Conservation (phyloP, 2,329 filamentous ascomycete genomes). For the Cordyceps javanica region DNA sequence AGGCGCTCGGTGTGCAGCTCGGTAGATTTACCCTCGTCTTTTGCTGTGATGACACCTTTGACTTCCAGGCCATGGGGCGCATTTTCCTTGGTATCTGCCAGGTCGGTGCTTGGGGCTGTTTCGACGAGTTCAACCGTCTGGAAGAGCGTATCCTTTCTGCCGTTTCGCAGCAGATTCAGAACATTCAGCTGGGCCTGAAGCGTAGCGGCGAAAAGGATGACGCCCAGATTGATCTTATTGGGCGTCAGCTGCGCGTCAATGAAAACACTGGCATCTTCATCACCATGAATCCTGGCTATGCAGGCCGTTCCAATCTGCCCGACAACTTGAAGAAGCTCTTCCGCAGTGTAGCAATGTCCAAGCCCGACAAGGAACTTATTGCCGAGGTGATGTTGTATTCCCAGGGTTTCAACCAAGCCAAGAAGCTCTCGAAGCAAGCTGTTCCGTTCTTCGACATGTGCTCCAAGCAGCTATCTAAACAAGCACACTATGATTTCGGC, state of each 20-base stretch:
- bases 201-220: conserved; percentile 76
- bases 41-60: conserved; percentile 98
- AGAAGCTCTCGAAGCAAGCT: conserved; percentile 86
- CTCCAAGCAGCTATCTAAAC: conserved; percentile 74
- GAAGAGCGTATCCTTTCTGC: conserved; percentile 97
- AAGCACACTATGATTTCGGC: conserved; percentile 98
- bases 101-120: conserved; percentile 98
- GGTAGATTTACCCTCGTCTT: conserved; percentile 98
- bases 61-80: conserved; percentile 98
- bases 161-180: conserved; percentile 98
- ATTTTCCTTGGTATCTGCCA: conserved; percentile 99
- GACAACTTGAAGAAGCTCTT: conserved; percentile 99
- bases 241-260: conserved; percentile 83
- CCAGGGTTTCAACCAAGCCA: conserved; percentile 96
- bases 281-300: conserved; percentile 99
- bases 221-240: conserved; percentile 88
- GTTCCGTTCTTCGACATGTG: conserved; percentile 98
- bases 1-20: conserved; percentile 91
- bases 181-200: conserved; percentile 93
- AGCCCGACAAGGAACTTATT: conserved; percentile 98
- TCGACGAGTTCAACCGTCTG: conserved; percentile 98
- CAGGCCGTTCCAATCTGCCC: conserved; percentile 92
- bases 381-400: conserved; percentile 99
- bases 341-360: conserved; percentile 98
- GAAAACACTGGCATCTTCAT: conserved; percentile 97